Base-by-base conservation (phyloP, 371 early-diverging fungal genomes). In the Lichtheimia ornata region DNA sequence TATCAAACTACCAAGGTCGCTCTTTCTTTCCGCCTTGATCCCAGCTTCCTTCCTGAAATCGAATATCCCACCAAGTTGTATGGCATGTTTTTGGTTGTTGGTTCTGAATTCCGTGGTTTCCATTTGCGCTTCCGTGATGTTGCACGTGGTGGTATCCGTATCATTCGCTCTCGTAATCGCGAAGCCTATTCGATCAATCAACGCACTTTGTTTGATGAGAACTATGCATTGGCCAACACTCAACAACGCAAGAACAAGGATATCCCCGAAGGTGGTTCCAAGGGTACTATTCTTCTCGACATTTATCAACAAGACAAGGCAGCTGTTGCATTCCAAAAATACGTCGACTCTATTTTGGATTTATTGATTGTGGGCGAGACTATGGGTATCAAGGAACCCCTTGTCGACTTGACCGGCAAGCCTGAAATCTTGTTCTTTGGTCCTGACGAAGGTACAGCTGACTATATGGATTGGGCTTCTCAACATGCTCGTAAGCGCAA, bases 181-280 rank as follows among this genome's bases (percentile, higher is more conserved):
- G 98, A 98, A 76, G 91, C 95, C 18, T 98, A 97, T 79, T 90
- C 91, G 17, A 97, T 97, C 86, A 98, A 98, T 77, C 82, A 96
- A 74, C 87, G 98, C 62, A 89, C 91, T 28, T 82, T 98, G 61
- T 94, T 98, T 73, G 98, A 98, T 75, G 98, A 98, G 76, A 98
- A 98, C 86, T 97, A 97, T 78, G 88, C 87, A 44, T 81, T 98
- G 58, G 98, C 98, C 15, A 87, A 91, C 18, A 98, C 98, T 11
- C 98, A 98, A 75, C 98, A 98, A 73, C 88, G 95, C 66, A 98
- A 98, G 83, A 98, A 98, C 85, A 98, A 98, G 85, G 96, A 97
- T 79, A 97, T 98, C 62, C 98, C 98, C 53, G 98, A 98, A 80
- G 97, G 98, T 63, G 98, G 98, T 28, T 96, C 97, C 65, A 98